A percentile compares a stretch with the other conserved stretches of the same genome.
phyloP scores from a whole-genome alignment of 2,329 filamentous ascomycete genomes.

The Onygenales sp. region DNA sequence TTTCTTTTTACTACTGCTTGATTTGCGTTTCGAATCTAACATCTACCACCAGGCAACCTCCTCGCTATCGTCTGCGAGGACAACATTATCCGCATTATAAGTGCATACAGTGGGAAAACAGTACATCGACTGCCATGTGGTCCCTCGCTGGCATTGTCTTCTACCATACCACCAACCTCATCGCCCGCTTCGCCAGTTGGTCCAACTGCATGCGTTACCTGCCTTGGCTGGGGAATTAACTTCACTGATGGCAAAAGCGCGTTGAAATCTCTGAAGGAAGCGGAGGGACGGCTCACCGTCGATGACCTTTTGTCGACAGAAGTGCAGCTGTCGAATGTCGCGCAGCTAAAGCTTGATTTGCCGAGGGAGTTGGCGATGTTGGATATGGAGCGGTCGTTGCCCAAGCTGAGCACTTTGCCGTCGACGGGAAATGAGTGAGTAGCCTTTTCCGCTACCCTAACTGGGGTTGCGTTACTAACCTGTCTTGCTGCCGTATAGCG shows the following conservation, averaged over 20 bases:
- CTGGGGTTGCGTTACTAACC: neutral
- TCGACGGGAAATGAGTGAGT: conserved; percentile 50
- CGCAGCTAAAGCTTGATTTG: conserved; percentile 45
- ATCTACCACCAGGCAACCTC: conserved; percentile 42
- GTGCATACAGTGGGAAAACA: conserved; percentile 70
- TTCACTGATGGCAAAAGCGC: conserved; percentile 42
- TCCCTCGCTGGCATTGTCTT: conserved; percentile 33
- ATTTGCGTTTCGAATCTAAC: neutral
- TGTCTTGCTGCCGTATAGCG: conserved; percentile 29
- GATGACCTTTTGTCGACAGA: conserved; percentile 34
- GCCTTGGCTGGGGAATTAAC: conserved; percentile 46
- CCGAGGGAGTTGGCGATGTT: conserved; percentile 63
- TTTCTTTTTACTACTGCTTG: conserved; percentile 2
- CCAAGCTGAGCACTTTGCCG: conserved; percentile 64
- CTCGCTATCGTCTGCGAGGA: conserved; percentile 79
- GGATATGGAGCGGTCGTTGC: conserved; percentile 66
- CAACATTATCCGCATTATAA: conserved; percentile 65
- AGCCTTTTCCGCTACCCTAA: neutral
- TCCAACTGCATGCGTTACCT: conserved; percentile 28
- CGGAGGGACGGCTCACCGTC: conserved; percentile 21
- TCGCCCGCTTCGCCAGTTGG: conserved; percentile 41
- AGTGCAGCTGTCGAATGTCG: conserved; percentile 25
- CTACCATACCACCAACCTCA: conserved; percentile 37
- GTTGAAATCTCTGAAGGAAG: conserved; percentile 28
- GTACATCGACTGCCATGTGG: conserved; percentile 55